Base-by-base conservation (phyloP, 192 early-diverging fungal genomes). In the Entophlyctis luteolus region DNA sequence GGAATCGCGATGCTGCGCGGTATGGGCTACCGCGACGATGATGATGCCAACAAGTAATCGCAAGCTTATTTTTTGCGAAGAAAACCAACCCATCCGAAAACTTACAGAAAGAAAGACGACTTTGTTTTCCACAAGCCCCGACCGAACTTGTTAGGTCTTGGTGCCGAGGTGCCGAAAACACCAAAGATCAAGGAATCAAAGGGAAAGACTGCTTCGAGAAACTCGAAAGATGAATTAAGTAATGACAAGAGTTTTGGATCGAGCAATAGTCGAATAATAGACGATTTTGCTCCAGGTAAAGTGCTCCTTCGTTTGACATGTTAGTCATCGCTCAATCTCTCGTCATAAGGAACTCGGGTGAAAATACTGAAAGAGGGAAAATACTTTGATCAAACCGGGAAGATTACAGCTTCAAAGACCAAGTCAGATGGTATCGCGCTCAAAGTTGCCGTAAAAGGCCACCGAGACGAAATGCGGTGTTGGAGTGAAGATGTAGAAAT, bases 21-120 rank as follows among this genome's bases (percentile, higher is more conserved):
- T 0, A 93, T 95, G 90, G 94, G 94, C 0, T 95, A 92, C 91
- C 85, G 83, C 42, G 85, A 88, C 45, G 89, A 89, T 34, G 75
- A 78, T 49, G 69, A 78, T 10, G 72, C 84, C 2, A 82, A 80
- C 14, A 81, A 71, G n/a, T n/a, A n/a, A n/a, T n/a, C n/a, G n/a
- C n/a, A n/a, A n/a, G n/a, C n/a, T n/a, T n/a, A n/a, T n/a, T n/a
- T n/a, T n/a, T n/a, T n/a, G n/a, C n/a, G n/a, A n/a, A n/a, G n/a
- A n/a, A n/a, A n/a, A n/a, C n/a, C n/a, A n/a, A n/a, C n/a, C n/a
- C n/a, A n/a, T n/a, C n/a, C n/a, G n/a, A n/a, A n/a, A n/a, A n/a
- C n/a, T n/a, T n/a, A n/a, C 46, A 82, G 82, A 59, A 68, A 68
- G 10, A 78, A 77, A 49, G 48, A 65, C 0, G 48, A 65, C 27